Base-by-base conservation (phyloP, 176 grass and related monocot genomes). In the Musa acuminata region DNA sequence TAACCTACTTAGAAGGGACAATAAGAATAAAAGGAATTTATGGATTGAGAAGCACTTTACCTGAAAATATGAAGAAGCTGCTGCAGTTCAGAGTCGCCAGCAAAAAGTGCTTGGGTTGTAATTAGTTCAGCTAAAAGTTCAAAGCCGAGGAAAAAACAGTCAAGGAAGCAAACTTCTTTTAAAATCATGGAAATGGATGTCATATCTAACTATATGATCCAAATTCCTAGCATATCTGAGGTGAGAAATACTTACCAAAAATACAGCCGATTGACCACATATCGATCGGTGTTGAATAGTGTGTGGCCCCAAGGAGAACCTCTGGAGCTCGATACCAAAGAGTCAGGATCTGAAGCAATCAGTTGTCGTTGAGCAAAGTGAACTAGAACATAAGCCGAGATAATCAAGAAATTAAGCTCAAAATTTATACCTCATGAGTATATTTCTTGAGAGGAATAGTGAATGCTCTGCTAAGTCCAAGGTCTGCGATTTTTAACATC, bases 241-340 rank as follows among this genome's bases (percentile, higher is more conserved):
- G 14, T 17, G 43, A 20, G 12, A 50, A n/a, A 10, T 50, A 1
- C 60, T 2, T 89, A 99, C 95, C 95, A 57, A 99, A 99, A 64
- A 99, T 92, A 78, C 95, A 99, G 24, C 90, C 95, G 14, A 99
- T 82, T 13, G 95, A 99, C 95, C 95, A 99, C 29, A 99, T 94
- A 63, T 99, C 95, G 53, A 99, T 90, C 0, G 95, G 90, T 23
- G 90, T 94, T 62, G 95, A 87, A 76, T 99, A 99, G 77, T 87
- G 95, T 0, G 86, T 85, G n/a, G 91, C 88, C 0, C 95, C 95
- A 29, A 99, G 90, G 23, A 99, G 90, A 26, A 99, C 76, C 80
- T 99, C 95, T 1, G 95, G 95, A 35, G 95, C 95, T 82, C 90
- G 87, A 84, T 99, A 99, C 95, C 95, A 99, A 10, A 99, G 95